Evolutionary conservation across 2,329 filamentous ascomycete species (phyloP), one percentile per base, ranked within the genome.

Genomic region (Leptographium galeiforme): DNA sequence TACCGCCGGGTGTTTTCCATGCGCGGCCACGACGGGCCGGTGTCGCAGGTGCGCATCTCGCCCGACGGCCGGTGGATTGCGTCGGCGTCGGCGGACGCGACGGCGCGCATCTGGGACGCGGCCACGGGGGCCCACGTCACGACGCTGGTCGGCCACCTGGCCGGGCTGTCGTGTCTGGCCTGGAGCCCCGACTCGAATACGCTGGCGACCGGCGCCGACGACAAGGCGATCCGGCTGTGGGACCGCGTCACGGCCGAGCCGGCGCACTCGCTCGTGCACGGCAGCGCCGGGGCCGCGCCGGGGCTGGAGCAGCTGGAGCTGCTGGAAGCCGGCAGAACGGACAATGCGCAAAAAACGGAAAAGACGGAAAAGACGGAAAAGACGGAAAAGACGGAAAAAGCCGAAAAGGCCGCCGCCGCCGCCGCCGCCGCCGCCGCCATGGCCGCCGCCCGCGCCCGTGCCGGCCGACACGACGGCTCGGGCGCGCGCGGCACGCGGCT

Each of bases 141-240:
- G 62, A 95, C 89, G 0, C 80, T 98, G 30, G 87, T 95, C 63
- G 93, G 90, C 8, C 93, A 98, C 70, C 79, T 96, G 64, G 90
- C 91, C 0, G 93, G 93, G 56, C 82, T 98, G 18, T 95, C 87
- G 36, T 91, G 89, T 41, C 77, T 98, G 48, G 84, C 90, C n/a
- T 98, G 93, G 93, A 85, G 85, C 56, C 90, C 91, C 0, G 89
- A 97, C 66, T 89, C 85, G 57, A 83, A 83, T 60, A 88, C 87
- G 3, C 77, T 98, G 48, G 93, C 91, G 5, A 91, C 88, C 11
- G 93, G 91, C 30, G 91, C 87, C 6, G 93, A 98, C 68, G 93
- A 98, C 75, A 98, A 98, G 70, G 82, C 86, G 1, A 97, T 98
- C 58, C 81, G 93, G 2, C 73, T 98, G 1, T 98, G 93, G 93